A percentile compares a stretch with the other conserved stretches of the same genome.
phyloP scores from a whole-genome alignment of 164 flowering plant species.

The Chloranthus sessilifolius region DNA sequence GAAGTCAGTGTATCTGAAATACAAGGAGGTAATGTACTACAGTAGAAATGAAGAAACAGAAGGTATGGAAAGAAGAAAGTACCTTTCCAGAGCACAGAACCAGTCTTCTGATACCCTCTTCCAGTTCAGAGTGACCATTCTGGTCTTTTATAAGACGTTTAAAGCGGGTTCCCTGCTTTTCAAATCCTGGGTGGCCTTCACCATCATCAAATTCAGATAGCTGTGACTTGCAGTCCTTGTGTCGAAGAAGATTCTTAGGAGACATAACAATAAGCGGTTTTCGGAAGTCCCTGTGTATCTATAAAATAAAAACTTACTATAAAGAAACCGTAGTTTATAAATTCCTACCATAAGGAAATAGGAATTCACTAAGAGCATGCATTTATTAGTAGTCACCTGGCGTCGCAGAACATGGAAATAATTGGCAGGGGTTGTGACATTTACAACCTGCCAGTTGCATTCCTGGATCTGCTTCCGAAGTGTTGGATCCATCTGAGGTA shows the following conservation, averaged over 20 bases:
- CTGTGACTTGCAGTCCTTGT: slow-evolving; percentile 41
- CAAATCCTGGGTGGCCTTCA: slow-evolving; percentile 92
- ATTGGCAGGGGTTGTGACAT: slow-evolving; percentile 98
- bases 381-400: slow-evolving; percentile 54
- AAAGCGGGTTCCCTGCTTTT: slow-evolving; percentile 95
- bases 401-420: slow-evolving; percentile 93
- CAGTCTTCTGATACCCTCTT: slow-evolving; percentile 85
- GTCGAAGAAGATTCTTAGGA: slow-evolving; percentile 92
- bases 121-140: slow-evolving; percentile 73
- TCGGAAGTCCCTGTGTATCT: slow-evolving; percentile 94
- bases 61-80: background rate
- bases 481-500: slow-evolving; percentile 96
- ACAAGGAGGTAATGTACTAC: too few relatives aligned
- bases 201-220: slow-evolving; percentile 65
- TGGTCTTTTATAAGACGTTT: slow-evolving; percentile 52
- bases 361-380: background rate
- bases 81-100: slow-evolving; percentile 97
- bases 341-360: slow-evolving; percentile 1
- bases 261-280: slow-evolving; percentile 92
- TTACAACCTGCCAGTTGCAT: slow-evolving; percentile 94
- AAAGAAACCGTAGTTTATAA: too few relatives aligned
- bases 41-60: too few relatives aligned
- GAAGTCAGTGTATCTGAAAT: too few relatives aligned
- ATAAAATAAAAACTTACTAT: slow-evolving; percentile 9
- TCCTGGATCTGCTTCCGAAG: slow-evolving; percentile 91